Conservation (phyloP, 2,329 filamentous ascomycete genomes). For the Monilinia fructicola region DNA sequence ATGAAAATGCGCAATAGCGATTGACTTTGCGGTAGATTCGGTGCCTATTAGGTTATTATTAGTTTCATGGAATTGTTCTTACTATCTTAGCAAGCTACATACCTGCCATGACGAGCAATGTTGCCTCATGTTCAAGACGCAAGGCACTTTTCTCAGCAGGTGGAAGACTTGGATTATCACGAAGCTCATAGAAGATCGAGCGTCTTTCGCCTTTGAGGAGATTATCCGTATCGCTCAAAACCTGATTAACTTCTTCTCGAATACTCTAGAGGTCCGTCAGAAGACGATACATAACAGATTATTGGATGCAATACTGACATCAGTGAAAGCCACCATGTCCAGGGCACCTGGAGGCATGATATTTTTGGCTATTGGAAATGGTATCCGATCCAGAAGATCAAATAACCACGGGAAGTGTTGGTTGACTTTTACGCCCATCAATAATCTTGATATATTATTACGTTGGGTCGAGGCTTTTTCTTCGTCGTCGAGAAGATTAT, state of each 20-base stretch:
- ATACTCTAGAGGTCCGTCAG: neutral
- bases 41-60: neutral
- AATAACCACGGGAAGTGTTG: conserved; percentile 16
- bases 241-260: neutral
- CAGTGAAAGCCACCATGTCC: conserved; percentile 22
- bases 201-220: conserved; percentile 16
- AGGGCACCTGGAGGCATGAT: conserved; percentile 23
- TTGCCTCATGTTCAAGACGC: conserved; percentile 40
- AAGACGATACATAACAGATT: too few relatives aligned
- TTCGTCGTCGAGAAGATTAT: conserved; percentile 22
- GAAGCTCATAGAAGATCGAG: conserved; percentile 12
- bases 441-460: conserved; percentile 19
- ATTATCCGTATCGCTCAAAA: neutral
- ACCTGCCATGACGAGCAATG: conserved; percentile 40
- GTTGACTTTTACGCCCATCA: conserved; percentile 25
- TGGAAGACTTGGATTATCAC: conserved; percentile 21
- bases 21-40: conserved; percentile 5
- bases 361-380: conserved; percentile 5
- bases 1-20: neutral
- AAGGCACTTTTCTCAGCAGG: conserved; percentile 38
- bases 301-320: conserved; percentile 3
- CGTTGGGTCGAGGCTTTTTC: conserved; percentile 12
- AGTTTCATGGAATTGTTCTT: neutral
- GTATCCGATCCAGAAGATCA: conserved; percentile 17
- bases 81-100: neutral